Evolutionary conservation across 169 alveolate species (phyloP), one percentile per base, ranked within the genome.

Genomic region (Cryptosporidium viatorum): DNA sequence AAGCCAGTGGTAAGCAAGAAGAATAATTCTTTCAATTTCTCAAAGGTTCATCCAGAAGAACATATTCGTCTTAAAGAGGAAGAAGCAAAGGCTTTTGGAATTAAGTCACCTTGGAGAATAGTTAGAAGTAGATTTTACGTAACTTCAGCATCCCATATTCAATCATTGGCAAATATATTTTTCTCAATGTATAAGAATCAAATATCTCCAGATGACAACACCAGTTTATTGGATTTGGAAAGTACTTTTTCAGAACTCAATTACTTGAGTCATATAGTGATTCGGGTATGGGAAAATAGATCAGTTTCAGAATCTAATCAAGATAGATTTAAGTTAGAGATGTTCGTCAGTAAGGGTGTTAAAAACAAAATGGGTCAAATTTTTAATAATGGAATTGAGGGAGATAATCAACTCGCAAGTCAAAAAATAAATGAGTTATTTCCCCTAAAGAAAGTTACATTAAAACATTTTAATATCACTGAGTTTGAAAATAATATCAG

Each of bases 71-170:
- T 95, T 69, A 91, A 92, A 75, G 95, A 92, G 71, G 94, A 93
- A 39, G 97, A 95, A 59, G 97, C 97, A n/a, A 84, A 93, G 37
- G 86, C 94, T 35, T 67, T 94, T 84, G 97, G 97, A 68, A 93
- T 94, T 55, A 93, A 94, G 21, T 86, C 95, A 31, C 97, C 96
- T 12, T 94, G 96, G 94, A 93, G 97, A 35, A 94, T 94, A 93
- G 97, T 96, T 67, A 93, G 97, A 21, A 94, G 97, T 45, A 86
- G 98, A 29, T 95, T 93, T 93, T 96, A 96, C 89, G 97, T 95
- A 14, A 94, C 98, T 7, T 94, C 97, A 21, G 97, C 98, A 21
- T 94, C 96, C 2, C 96, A 94, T 71, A 86, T 96, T 86, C 91
- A 94, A 68, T 92, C 96, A 2, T 86, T 95, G 12, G 91, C 93